phyloP scores from a whole-genome alignment of 192 early-diverging fungal genomes.

The Gamsiella multidivaricata region DNA sequence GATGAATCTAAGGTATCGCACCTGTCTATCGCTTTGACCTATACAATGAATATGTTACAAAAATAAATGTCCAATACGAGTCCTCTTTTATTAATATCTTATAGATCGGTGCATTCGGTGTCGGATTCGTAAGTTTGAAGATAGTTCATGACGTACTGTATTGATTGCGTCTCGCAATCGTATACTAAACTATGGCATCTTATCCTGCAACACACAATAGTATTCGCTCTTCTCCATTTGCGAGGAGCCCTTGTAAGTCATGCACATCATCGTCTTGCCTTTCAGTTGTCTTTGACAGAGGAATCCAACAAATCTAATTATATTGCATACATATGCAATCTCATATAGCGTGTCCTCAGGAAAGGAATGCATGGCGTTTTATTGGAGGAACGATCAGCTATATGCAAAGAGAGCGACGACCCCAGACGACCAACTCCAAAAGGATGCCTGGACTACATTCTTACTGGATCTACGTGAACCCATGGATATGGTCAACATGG shows the following conservation, averaged over 20 bases:
- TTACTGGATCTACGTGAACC: constrained; percentile 82
- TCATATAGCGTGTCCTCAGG: constrained; percentile 73
- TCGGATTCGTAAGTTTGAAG: constrained; percentile 33
- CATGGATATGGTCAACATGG: constrained; percentile 65
- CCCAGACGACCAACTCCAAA: constrained; percentile 51
- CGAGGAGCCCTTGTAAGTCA: constrained; percentile 88
- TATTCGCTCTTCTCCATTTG: constrained; percentile 91
- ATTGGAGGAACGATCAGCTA: constrained; percentile 89
- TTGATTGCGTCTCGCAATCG: no score
- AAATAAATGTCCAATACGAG: neutral
- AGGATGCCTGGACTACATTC: constrained; percentile 76
- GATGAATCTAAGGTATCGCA: constrained; percentile 66
- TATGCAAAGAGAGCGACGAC: constrained; percentile 78
- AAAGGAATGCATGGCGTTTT: constrained; percentile 85
- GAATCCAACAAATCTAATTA: no score
- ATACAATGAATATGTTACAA: neutral
- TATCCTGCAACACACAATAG: no score
- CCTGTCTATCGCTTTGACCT: neutral
- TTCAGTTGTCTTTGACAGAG: neutral
- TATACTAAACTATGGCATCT: no score
- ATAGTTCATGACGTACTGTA: no score
- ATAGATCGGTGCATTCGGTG: constrained; percentile 49
- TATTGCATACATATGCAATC: no score
- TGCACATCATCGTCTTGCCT: no score
- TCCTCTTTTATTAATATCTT: neutral